Evolutionary conservation across 1,139 yeast species (phyloP), one percentile per base, ranked within the genome.

Genomic region (Saccharomyces hybrid): DNA sequence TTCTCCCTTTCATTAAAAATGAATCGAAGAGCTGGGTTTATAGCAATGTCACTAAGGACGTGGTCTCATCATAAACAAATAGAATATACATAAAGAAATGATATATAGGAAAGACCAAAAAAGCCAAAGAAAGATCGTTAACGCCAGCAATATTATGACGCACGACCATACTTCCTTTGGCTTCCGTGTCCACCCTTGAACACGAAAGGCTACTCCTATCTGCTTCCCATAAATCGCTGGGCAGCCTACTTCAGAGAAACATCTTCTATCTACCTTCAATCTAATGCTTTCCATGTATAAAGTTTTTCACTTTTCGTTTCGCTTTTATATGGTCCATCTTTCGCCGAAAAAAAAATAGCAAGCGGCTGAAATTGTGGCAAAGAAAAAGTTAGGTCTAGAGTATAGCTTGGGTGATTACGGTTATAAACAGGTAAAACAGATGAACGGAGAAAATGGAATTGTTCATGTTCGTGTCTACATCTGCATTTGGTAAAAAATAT

Each of bases 1-100:
- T 20, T 20, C 63, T 61, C 64, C 55, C 47, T 50, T 51, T 50
- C 27, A 34, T 49, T 42, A 52, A 58, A 52, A 52, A 54, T 50
- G 62, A 65, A 72, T 75, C 78, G 78, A 75, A 74, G 79, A 75
- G 79, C 79, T 75, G 78, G 79, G 79, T 75, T 75, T 75, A 75
- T 72, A 72, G 70, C 70, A 63, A 54, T 64, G 70, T 67, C 71
- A 55, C 70, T 59, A 62, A 67, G 72, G 73, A 69, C 73, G 58
- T 66, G 61, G 65, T 70, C 70, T 70, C 74, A 71, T 70, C 74
- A 71, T 63, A 67, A 67, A 68, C 68, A 64, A 47, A 38, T 38
- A 38, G 44, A 38, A 38, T 38, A 38, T 9, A 38, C 44, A 38
- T 38, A 25, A 4, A 4, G 5, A 20, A 20, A 20, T 38, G n/a